Evolutionary conservation across 495 filamentous ascomycete genomes (phyloP), one percentile per base, ranked within the genome.

Genomic region (Aspergillus mulundensis): DNA sequence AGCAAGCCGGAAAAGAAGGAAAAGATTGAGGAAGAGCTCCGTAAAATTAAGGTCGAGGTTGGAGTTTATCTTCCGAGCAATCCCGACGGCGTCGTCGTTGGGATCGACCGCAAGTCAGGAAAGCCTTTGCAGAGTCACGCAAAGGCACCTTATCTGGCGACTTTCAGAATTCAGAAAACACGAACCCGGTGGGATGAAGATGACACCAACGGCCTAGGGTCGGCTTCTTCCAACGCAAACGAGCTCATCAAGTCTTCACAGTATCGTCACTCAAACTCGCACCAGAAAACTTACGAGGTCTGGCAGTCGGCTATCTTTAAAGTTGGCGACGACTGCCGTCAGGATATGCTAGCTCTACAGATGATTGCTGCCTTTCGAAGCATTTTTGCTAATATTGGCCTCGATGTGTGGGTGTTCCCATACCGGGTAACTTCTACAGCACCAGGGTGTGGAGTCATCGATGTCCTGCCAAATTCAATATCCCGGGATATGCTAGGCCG

Each of bases 221-320:
- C 40, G 16, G 44, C 59, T 38, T 75, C 79, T n/a, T 65, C 66
- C 14, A 76, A 82, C 39, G 65, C 78, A 32, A 80, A 80, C 25
- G 71, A 78, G 12, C 70, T 91, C 15, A 74, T 74, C 38, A 74
- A 71, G 16, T 67, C 83, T 52, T 74, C 87, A 58, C 65, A 68
- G 23, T 28, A 50, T 24, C 39, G 30, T 14, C 45, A 64, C 11
- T 63, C 69, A 1, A 64, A 73, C 15, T 40, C 61, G 23, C 65
- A 70, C 16, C 61, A 63, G 48, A 70, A 81, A 54, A 88, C 88
- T 0, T 85, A 91, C 52, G 95, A 97, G 70, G 87, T 95, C 14
- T 97, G 94, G 95, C 94, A 97, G 70, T 95, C 92, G 2, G 95
- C 95, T 15, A 99, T 99, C 67, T 99, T 99, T 84, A 99, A 99